Evolutionary conservation across 2,329 filamentous ascomycete species (phyloP).

Genomic region (Ilyonectria destructans): DNA sequence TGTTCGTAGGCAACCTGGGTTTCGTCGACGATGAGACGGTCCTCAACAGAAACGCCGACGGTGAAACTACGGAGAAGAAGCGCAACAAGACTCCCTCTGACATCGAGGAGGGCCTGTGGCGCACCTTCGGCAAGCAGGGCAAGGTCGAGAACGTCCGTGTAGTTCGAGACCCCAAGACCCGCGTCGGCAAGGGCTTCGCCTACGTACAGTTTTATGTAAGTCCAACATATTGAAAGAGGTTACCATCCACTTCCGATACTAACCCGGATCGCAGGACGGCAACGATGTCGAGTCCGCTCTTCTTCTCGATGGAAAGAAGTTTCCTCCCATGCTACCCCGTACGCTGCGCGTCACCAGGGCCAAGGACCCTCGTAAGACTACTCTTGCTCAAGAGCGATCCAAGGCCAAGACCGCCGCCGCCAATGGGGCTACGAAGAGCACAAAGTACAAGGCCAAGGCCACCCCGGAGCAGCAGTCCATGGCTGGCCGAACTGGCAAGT

Average conservation of each 20-base stretch:
- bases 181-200: slow-evolving; percentile 96
- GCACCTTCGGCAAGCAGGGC: slow-evolving; percentile 81
- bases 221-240: slow-evolving; percentile 33
- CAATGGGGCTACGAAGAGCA: slow-evolving; percentile 59
- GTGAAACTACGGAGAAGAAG: slow-evolving; percentile 80
- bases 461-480: slow-evolving; percentile 80
- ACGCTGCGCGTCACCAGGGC: slow-evolving; percentile 89
- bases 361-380: slow-evolving; percentile 78
- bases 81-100: slow-evolving; percentile 84
- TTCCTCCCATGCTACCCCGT: slow-evolving; percentile 93
- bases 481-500: slow-evolving; percentile 81
- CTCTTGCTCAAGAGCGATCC: slow-evolving; percentile 60
- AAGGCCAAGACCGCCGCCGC: slow-evolving; percentile 54
- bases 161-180: slow-evolving; percentile 88
- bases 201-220: slow-evolving; percentile 93
- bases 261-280: slow-evolving; percentile 71
- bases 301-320: slow-evolving; percentile 90
- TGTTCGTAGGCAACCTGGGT: slow-evolving; percentile 96
- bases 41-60: slow-evolving; percentile 75
- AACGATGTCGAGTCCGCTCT: slow-evolving; percentile 94
- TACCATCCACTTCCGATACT: slow-evolving; percentile 19
- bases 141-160: slow-evolving; percentile 95
- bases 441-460: slow-evolving; percentile 78
- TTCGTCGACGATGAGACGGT: slow-evolving; percentile 94
- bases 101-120: slow-evolving; percentile 94